Evolutionary conservation across 495 filamentous ascomycete genomes (phyloP), one percentile per base, ranked within the genome.

Genomic region (Tuber brumale): DNA sequence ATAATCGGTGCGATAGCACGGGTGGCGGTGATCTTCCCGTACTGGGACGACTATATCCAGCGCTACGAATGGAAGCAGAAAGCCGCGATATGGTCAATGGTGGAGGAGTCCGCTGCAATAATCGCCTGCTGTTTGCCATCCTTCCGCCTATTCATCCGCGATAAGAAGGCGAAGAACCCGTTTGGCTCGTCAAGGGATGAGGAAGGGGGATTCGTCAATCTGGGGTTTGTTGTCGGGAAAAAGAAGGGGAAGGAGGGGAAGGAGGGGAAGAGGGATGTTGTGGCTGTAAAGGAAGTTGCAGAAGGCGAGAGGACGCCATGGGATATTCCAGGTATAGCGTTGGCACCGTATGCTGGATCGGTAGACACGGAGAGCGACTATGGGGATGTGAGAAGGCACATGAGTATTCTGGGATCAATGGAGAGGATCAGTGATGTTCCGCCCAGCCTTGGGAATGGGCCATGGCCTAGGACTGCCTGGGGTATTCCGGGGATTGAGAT

Each of bases 1-100:
- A 35, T 66, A 66, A 19, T 66, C 16, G 57, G 57, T 18, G 57
- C n/a, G 4, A 66, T 66, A 66, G 57, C 57, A 3, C 57, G 57
- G 10, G 14, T 66, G 57, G 57, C 3, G 14, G 27, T 66, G 1
- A 66, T 66, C 27, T 27, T 66, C 57, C 57, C 57, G 57, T 35
- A 66, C 3, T 66, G 57, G 57, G 57, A 35, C 27, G 31, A 66
- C 57, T 66, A 35, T 35, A 35, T 66, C 27, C 12, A 66, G 57
- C 57, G 57, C 57, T 66, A 66, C 27, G 57, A 16, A 66, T 66
- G 57, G 57, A 66, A 66, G 57, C 57, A 66, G 57, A 66, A 66
- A 66, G 57, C 57, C 57, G 57, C 57, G 27, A 66, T 66, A 35
- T 66, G 27, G 57, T 66, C 57, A 5, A 66, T 66, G 57, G 57